These are phyloP conservation scores for Vaccinium vitisidaea DNA, from an alignment of 148 eudicot species.

Conservation along the genomic window DNA sequence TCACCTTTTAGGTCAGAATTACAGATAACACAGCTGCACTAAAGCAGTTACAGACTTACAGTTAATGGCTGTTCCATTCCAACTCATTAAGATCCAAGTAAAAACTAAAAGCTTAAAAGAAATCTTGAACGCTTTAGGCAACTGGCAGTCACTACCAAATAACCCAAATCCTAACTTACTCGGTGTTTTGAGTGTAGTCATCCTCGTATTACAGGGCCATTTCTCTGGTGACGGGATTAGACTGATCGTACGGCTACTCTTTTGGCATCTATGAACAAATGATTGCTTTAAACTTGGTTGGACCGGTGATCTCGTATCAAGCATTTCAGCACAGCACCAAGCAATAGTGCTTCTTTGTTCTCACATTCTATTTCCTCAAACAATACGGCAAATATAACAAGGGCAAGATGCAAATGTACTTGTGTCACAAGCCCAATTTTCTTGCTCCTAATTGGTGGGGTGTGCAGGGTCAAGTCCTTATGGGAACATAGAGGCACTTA, in stretches of 20 bases:
- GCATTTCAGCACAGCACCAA: background rate
- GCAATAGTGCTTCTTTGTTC: background rate
- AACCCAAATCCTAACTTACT: background rate
- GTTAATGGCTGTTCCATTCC: background rate
- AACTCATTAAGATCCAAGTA: slow-evolving; percentile 4
- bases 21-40: background rate
- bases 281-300: background rate
- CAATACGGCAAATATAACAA: background rate
- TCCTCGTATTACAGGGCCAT: background rate
- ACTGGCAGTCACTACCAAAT: background rate
- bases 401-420: background rate
- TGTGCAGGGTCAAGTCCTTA: background rate
- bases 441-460: background rate
- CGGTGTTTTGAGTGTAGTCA: background rate
- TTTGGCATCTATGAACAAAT: background rate
- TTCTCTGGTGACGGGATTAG: background rate
- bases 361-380: background rate
- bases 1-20: background rate
- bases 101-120: background rate
- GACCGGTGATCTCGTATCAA: background rate
- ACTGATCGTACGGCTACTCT: background rate
- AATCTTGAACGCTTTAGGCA: background rate
- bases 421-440: background rate
- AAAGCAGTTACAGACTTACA: background rate
- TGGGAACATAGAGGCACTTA: background rate